These are phyloP conservation scores for Actinidia arguta DNA, from an alignment of 179 eudicot genomes.

Conservation along the genomic window DNA sequence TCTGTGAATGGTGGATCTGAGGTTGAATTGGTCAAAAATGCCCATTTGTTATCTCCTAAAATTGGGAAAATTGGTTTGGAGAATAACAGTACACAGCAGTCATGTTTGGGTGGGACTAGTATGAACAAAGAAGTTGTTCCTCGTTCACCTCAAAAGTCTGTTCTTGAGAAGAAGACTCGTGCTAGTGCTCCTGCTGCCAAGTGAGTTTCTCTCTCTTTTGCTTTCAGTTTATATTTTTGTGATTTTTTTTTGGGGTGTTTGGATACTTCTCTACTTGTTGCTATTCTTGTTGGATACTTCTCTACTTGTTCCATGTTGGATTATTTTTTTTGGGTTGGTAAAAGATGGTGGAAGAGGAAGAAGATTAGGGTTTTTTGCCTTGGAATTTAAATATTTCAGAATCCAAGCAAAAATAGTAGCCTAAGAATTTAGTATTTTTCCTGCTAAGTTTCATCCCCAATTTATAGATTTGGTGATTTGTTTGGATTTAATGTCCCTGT, in stretches of 20 bases:
- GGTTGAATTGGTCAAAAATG: conserved; percentile 35
- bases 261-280: neutral
- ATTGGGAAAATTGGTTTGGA: conserved; percentile 33
- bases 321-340: neutral
- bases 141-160: conserved; percentile 45
- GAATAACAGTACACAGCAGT: conserved; percentile 29
- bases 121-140: conserved; percentile 27
- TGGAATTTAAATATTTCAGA: neutral
- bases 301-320: neutral
- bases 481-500: neutral
- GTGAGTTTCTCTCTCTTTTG: conserved; percentile 37
- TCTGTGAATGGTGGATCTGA: conserved; percentile 63
- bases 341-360: neutral
- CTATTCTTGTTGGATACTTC: neutral
- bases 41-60: conserved; percentile 33
- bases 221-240: neutral
- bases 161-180: conserved; percentile 47
- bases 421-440: too few species aligned
- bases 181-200: conserved; percentile 61
- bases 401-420: neutral
- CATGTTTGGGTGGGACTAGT: conserved; percentile 27
- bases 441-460: too few species aligned
- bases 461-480: too few species aligned
- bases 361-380: neutral
- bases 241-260: neutral